These are phyloP conservation scores for Volvox carteri DNA, from an alignment of 163 green algal genomes.

Conservation along the genomic window DNA sequence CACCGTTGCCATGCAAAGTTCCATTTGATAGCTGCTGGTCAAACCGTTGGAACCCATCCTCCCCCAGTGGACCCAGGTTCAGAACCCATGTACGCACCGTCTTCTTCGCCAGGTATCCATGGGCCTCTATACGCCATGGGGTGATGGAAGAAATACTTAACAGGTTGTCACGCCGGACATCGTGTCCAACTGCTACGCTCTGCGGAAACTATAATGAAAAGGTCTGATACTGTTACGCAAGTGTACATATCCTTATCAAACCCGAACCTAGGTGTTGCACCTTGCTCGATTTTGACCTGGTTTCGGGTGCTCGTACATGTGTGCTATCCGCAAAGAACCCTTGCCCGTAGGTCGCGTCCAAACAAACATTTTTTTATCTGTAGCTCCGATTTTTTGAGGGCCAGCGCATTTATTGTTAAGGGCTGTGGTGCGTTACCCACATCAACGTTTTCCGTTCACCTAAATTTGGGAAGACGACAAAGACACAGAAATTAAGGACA, in stretches of 20 bases:
- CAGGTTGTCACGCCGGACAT: background rate
- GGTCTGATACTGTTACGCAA: background rate
- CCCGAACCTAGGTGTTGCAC: too few species aligned
- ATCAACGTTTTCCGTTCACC: too few species aligned
- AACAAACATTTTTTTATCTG: too few species aligned
- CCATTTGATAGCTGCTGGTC: too few species aligned
- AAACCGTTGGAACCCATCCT: background rate
- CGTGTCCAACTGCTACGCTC: background rate
- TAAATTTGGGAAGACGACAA: too few species aligned
- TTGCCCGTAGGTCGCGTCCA: too few species aligned
- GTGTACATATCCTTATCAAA: background rate
- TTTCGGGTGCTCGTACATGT: background rate
- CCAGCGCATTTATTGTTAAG: too few species aligned
- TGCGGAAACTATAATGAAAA: background rate
- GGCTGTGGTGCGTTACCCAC: too few species aligned
- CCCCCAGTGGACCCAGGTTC: background rate
- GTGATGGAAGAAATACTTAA: background rate
- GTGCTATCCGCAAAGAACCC: background rate
- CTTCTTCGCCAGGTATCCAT: background rate
- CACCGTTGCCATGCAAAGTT: too few species aligned
- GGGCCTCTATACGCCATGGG: background rate
- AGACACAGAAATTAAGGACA: too few species aligned
- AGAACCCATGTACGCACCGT: background rate
- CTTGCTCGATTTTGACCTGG: conserved; percentile 1
- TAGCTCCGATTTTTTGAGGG: too few species aligned